Evolutionary conservation across 805 yeast genomes (phyloP), one percentile per base, ranked within the genome.

Genomic region (Hanseniaspora occidentalis): DNA sequence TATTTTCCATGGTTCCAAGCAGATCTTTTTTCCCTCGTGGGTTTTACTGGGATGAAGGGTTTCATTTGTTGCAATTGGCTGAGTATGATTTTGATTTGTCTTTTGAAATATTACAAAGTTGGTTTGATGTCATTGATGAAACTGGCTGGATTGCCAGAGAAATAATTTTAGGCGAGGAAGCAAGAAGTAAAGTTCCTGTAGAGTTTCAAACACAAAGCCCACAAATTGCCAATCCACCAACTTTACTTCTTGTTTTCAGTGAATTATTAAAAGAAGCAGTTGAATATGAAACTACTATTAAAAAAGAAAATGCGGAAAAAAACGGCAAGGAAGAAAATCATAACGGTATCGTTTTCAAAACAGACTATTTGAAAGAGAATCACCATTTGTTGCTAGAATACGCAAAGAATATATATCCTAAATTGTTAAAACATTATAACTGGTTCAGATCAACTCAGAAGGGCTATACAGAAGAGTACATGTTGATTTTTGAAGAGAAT

Each of bases 1-100:
- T 92, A 37, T 84, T 86, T 51, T 73, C 92, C 0, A 68, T 85
- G 18, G 92, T 85, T 25, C 98, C 98, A 2, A 84, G 95, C 37
- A 70, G 98, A 39, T 84, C 95, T 1, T 84, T 84, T 53, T 92
- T 92, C 60, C 97, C 98, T 3, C 71, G 98, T 47, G 98, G 98
- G 0, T 92, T 92, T 54, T 85, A 84, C 54, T 92, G 98, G 98
- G 98, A 92, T 60, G 98, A 92, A 61, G 98, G 98, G 0, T 92
- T 92, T 60, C 96, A 89, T 57, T 65, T 89, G 44, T 65, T 88
- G 31, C 94, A 94, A 6, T 64, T 92, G 29, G 59, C 83, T 49
- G 79, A 80, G 37, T 88, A 80, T 55, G 97, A 92, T 59, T 69
- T 83, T 13, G 95, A 84, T 52, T 64, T 88, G 35, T 84, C 77